phyloP scores from a whole-genome alignment of 2,329 filamentous ascomycete species.

The Coleophoma eucalyptorum region DNA sequence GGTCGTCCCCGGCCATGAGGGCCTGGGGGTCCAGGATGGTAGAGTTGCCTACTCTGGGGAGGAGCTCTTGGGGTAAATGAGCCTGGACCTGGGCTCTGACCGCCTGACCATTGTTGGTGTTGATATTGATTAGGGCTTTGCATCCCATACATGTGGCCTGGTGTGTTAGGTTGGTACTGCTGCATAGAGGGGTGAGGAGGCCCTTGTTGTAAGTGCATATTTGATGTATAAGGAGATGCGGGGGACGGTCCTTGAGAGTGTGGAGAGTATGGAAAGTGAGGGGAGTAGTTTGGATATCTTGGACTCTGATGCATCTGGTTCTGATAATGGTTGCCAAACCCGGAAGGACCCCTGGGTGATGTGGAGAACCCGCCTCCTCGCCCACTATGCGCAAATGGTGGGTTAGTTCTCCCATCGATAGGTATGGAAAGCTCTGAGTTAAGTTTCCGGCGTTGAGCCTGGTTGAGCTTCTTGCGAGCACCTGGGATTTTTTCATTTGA shows the following conservation, averaged over 20 bases:
- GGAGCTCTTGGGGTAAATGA: conserved; percentile 8
- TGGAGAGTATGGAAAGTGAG: conserved; percentile 8
- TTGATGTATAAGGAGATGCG: conserved; percentile 14
- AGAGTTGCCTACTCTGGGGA: conserved; percentile 24
- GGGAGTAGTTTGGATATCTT: conserved; percentile 16
- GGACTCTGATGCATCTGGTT: conserved; percentile 24
- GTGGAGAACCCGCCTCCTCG: conserved; percentile 25
- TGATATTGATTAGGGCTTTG: conserved; percentile 5
- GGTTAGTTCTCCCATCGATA: conserved; percentile 39
- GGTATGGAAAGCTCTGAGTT: conserved; percentile 54
- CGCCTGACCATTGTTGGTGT: conserved; percentile 6
- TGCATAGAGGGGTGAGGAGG: conserved; percentile 29
- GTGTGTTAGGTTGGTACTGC: conserved; percentile 8
- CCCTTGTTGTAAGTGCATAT: conserved; percentile 9
- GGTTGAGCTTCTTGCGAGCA: conserved; percentile 49
- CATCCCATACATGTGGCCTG: conserved; percentile 8
- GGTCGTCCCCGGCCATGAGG: conserved; percentile 12
- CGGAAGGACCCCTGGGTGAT: conserved; percentile 4
- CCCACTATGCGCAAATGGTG: conserved; percentile 25
- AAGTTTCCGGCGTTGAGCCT: conserved; percentile 61
- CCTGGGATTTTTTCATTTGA: background rate
- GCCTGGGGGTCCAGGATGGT: conserved; percentile 17
- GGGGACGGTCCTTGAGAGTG: conserved; percentile 6
- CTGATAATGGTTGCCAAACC: conserved; percentile 19
- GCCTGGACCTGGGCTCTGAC: conserved; percentile 1